Percentiles rank a stretch among this genome's conserved stretches.
Conservation (phyloP, 805 yeast genomes). For the Suhomyces faveliae region DNA sequence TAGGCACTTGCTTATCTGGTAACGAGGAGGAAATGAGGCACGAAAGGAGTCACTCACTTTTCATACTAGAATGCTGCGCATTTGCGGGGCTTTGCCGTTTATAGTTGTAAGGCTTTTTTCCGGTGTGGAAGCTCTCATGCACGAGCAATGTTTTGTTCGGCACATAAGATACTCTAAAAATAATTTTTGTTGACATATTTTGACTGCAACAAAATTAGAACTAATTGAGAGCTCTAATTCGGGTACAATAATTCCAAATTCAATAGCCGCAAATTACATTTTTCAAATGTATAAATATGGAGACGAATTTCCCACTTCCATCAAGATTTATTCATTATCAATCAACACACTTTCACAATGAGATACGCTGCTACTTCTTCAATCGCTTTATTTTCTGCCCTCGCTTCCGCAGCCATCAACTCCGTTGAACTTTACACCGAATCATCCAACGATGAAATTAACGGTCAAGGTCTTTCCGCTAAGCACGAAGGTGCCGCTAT, state of each 20-base stretch:
- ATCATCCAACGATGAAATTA: conserved; percentile 1
- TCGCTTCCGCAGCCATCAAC: conserved; percentile 3
- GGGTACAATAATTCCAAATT: neutral
- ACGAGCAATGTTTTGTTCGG: neutral
- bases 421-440: conserved; percentile 1
- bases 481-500: conserved; percentile 48
- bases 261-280: neutral
- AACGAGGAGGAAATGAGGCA: neutral
- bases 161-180: neutral
- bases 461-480: conserved; percentile 9
- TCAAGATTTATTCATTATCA: neutral
- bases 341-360: conserved; percentile 3
- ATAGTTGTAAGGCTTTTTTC: neutral
- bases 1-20: too few relatives aligned
- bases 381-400: conserved; percentile 7
- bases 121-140: neutral
- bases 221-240: neutral
- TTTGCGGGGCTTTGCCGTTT: neutral
- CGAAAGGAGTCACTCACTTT: neutral
- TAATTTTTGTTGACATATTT: neutral
- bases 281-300: neutral
- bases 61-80: neutral
- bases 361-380: conserved; percentile 2
- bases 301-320: neutral
- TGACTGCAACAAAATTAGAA: neutral